A percentile compares a stretch with the other conserved stretches of the same genome.
phyloP scores from a whole-genome alignment of 306 rosid genomes.

The Malus sylvestris region DNA sequence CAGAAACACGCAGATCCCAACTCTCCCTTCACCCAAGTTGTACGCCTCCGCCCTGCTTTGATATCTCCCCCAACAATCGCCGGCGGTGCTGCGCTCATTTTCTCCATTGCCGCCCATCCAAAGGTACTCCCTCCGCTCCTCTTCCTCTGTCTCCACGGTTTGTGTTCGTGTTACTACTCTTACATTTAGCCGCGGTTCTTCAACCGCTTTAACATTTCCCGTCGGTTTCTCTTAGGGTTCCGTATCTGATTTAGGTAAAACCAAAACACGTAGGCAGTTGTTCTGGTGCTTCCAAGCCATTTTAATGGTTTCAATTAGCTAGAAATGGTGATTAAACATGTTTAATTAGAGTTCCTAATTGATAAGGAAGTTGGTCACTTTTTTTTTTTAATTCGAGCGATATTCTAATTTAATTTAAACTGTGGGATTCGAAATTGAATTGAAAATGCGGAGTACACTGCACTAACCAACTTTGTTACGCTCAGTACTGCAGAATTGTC shows the following conservation, averaged over 20 bases:
- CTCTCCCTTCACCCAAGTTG: too few species aligned
- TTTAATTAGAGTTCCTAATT: not conserved
- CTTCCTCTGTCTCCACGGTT: not conserved
- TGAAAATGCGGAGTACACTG: too few species aligned
- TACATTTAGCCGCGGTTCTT: not conserved
- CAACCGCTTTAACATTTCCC: not conserved
- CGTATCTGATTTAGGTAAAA: not conserved
- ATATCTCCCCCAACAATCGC: not conserved
- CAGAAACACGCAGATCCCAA: too few species aligned
- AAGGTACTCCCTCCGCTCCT: not conserved
- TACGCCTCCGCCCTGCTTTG: not conserved
- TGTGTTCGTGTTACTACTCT: not conserved
- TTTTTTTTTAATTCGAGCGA: too few species aligned
- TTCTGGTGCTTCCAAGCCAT: not conserved
- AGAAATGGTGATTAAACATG: not conserved
- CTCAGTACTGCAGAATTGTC: too few species aligned
- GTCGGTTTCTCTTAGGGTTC: not conserved
- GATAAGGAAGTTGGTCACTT: not conserved
- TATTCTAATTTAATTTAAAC: too few species aligned
- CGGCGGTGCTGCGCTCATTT: not conserved
- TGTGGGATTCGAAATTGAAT: too few species aligned
- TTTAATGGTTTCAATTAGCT: not conserved
- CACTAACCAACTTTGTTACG: too few species aligned
- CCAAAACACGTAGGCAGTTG: not conserved
- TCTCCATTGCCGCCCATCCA: not conserved